These are phyloP conservation scores for Arabidopsis arenosa DNA, from an alignment of 345 rosid species.

Conservation along the genomic window DNA sequence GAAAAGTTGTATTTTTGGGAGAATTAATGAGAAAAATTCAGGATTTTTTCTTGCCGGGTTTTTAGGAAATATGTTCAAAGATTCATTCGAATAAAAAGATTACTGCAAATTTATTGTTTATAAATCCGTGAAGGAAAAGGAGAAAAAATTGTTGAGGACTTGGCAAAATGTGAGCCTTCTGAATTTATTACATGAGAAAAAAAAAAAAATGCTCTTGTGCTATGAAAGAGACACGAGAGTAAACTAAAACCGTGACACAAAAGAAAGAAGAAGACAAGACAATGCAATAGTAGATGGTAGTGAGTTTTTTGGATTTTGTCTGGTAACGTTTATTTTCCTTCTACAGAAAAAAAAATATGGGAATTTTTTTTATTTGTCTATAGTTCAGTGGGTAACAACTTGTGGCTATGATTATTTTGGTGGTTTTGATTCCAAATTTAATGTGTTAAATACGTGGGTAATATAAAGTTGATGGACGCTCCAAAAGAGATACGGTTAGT, in stretches of 20 bases:
- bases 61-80: slow-evolving; percentile 8
- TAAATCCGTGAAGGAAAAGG: slow-evolving; percentile 30
- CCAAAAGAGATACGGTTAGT: background rate
- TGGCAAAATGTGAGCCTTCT: slow-evolving; percentile 38
- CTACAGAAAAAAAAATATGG: background rate
- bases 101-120: slow-evolving; percentile 31
- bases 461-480: slow-evolving; percentile 21
- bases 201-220: slow-evolving; percentile 22
- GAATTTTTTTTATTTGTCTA: background rate
- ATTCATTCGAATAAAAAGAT: slow-evolving; percentile 24
- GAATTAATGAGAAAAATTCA: background rate
- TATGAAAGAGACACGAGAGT: slow-evolving; percentile 35
- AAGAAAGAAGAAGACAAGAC: slow-evolving; percentile 25
- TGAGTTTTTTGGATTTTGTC: slow-evolving; percentile 35
- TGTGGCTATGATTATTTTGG: slow-evolving; percentile 18
- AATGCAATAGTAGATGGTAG: background rate
- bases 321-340: slow-evolving; percentile 19
- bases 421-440: background rate
- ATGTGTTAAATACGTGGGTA: slow-evolving; percentile 25
- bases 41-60: slow-evolving; percentile 12
- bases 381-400: background rate
- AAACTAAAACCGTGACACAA: slow-evolving; percentile 41
- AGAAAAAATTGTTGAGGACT: background rate
- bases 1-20: background rate
- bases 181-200: background rate